Evolutionary conservation across 2,329 filamentous ascomycete genomes (phyloP).

Genomic region (Pseudogymnoascus destructans): DNA sequence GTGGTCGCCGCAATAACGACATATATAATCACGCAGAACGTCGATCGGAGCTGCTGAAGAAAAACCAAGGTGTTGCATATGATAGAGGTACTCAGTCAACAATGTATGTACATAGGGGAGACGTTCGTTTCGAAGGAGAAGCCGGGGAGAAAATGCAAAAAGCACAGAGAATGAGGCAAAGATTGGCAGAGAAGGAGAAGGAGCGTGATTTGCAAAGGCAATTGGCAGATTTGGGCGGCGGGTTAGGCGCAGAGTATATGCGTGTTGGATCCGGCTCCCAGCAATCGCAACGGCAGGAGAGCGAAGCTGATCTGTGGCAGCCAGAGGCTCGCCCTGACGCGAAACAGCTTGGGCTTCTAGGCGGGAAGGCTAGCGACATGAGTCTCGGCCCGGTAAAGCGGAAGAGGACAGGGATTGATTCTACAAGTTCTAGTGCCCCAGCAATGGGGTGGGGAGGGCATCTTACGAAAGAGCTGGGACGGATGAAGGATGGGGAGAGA

Average conservation of each 20-base stretch:
- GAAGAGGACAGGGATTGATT: slow-evolving; percentile 38
- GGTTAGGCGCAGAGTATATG: slow-evolving; percentile 62
- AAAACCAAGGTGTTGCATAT: slow-evolving; percentile 33
- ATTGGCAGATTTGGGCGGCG: slow-evolving; percentile 49
- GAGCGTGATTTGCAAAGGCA: slow-evolving; percentile 60
- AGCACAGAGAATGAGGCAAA: slow-evolving; percentile 52
- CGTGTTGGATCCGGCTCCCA: slow-evolving; percentile 19
- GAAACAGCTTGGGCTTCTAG: slow-evolving; percentile 32
- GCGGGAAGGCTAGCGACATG: slow-evolving; percentile 32
- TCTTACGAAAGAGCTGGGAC: slow-evolving; percentile 41
- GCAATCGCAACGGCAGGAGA: slow-evolving; percentile 12
- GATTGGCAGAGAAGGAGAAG: slow-evolving; percentile 53
- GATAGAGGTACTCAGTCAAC: slow-evolving; percentile 45
- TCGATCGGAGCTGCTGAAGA: slow-evolving; percentile 17
- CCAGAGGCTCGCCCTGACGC: slow-evolving; percentile 31
- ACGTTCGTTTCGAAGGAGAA: slow-evolving; percentile 28
- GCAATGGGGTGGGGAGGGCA: slow-evolving; percentile 44
- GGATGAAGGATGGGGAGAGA: slow-evolving; percentile 49
- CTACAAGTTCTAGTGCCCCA: slow-evolving; percentile 19
- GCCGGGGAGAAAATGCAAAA: slow-evolving; percentile 45
- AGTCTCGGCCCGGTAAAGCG: slow-evolving; percentile 48
- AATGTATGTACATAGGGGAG: slow-evolving; percentile 35
- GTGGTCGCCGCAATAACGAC: slow-evolving; percentile 14
- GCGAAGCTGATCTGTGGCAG: slow-evolving; percentile 9
- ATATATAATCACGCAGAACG: slow-evolving; percentile 18